Conservation (phyloP, 192 early-diverging fungal species). For the Obelidium mucronatum region DNA sequence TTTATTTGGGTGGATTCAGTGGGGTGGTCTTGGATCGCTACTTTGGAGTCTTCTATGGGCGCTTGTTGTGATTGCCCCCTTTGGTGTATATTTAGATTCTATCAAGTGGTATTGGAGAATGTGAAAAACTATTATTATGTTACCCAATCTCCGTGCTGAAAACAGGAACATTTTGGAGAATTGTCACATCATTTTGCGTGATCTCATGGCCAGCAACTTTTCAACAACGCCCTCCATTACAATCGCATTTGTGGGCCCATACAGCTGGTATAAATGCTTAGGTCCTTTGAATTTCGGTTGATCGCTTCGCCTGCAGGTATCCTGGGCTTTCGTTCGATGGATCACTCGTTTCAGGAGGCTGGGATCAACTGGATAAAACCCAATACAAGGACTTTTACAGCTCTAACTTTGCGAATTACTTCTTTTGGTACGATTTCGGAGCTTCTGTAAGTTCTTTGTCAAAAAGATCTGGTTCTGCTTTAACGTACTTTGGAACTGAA, state of each 20-base stretch:
- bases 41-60: constrained; percentile 34
- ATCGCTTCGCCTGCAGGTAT: not conserved
- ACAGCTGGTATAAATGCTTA: not conserved
- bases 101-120: constrained; percentile 27
- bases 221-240: not conserved
- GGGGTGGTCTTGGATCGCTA: constrained; percentile 18
- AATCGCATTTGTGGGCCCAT: not conserved
- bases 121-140: no score
- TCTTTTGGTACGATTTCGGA: not conserved
- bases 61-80: not conserved
- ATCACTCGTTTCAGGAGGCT: not conserved
- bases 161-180: no score
- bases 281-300: not conserved
- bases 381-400: not conserved
- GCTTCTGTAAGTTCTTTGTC: not conserved
- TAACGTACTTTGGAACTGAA: not conserved
- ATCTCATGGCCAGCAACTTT: no score
- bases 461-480: not conserved
- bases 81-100: constrained; percentile 28
- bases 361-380: not conserved
- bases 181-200: no score
- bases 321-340: not conserved
- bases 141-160: no score
- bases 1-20: not conserved
- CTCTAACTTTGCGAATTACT: not conserved